phyloP scores from a whole-genome alignment of 2,329 filamentous ascomycete genomes.

The Chaetomium globosum region DNA sequence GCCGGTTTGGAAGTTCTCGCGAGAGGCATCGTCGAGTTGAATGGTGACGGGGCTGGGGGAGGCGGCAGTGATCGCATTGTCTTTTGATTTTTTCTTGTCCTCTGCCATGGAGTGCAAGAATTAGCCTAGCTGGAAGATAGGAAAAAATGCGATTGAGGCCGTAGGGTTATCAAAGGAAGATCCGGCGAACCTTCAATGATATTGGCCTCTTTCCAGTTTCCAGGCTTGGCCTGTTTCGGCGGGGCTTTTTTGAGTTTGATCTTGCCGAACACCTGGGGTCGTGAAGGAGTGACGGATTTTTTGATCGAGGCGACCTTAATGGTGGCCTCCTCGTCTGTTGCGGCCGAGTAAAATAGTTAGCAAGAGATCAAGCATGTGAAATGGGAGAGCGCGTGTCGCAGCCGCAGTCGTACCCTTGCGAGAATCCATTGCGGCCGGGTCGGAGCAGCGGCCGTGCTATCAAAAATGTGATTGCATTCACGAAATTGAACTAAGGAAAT shows the following conservation, averaged over 20 bases:
- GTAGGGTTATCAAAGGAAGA: background rate
- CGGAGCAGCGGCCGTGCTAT: constrained; percentile 22
- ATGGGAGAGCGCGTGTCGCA: constrained; percentile 1
- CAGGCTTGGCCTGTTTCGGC: constrained; percentile 66
- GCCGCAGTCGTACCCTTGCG: constrained; percentile 37
- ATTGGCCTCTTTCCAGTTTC: constrained; percentile 71
- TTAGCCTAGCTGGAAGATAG: constrained; percentile 2
- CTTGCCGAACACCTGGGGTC: constrained; percentile 45
- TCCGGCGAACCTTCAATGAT: constrained; percentile 55
- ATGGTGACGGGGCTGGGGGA: constrained; percentile 63
- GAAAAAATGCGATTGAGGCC: background rate
- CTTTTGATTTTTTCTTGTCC: constrained; percentile 57
- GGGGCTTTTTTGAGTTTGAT: constrained; percentile 66
- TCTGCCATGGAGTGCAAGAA: constrained; percentile 42
- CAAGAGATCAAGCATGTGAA: background rate
- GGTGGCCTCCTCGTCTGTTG: constrained; percentile 57
- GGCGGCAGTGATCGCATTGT: constrained; percentile 47
- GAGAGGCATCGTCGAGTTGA: constrained; percentile 72
- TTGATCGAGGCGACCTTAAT: constrained; percentile 64
- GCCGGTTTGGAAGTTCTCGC: constrained; percentile 79
- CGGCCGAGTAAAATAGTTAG: constrained; percentile 2
- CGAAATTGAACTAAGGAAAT: background rate
- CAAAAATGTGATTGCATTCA: constrained; percentile 19
- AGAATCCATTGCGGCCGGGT: constrained; percentile 38
- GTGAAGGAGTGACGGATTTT: constrained; percentile 48